phyloP scores from a whole-genome alignment of 805 yeast species.

The Pichia cabralensis region DNA sequence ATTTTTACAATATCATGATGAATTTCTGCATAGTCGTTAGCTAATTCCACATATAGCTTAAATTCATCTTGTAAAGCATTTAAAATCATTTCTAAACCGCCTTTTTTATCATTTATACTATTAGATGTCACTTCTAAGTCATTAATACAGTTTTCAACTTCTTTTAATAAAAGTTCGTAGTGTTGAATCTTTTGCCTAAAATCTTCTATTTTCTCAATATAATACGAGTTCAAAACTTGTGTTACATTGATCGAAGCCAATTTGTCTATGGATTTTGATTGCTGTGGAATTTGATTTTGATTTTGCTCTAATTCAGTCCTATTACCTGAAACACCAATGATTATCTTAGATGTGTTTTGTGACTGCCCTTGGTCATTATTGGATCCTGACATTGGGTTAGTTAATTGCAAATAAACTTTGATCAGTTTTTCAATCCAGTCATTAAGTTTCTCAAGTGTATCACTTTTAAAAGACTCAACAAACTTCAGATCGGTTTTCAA shows the following conservation, averaged over 20 bases:
- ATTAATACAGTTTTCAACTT: constrained; percentile 52
- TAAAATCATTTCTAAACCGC: constrained; percentile 42
- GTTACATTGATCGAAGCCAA: constrained; percentile 36
- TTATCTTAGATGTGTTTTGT: constrained; percentile 16
- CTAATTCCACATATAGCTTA: constrained; percentile 60
- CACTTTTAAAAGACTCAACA: constrained; percentile 33
- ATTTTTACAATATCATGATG: constrained; percentile 41
- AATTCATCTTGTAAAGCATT: constrained; percentile 61
- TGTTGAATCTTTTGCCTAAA: constrained; percentile 37
- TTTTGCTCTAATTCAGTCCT: constrained; percentile 13
- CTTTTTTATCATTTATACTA: constrained; percentile 18
- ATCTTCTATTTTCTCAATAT: constrained; percentile 34
- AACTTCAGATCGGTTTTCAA: constrained; percentile 37
- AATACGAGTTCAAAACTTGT: constrained; percentile 42
- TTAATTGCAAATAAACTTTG: constrained; percentile 27
- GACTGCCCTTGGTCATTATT: constrained; percentile 16
- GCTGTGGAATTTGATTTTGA: constrained; percentile 15
- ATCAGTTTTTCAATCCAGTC: constrained; percentile 31
- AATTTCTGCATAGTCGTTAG: constrained; percentile 62
- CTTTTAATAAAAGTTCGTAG: constrained; percentile 37
- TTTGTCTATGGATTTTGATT: constrained; percentile 8
- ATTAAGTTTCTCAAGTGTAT: constrained; percentile 27
- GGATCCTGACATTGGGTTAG: constrained; percentile 25
- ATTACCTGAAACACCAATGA: constrained; percentile 25
- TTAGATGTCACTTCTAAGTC: constrained; percentile 40